Evolutionary conservation across 1,284 basidiomycete genomes (phyloP).

Genomic region (Grifola frondosa): DNA sequence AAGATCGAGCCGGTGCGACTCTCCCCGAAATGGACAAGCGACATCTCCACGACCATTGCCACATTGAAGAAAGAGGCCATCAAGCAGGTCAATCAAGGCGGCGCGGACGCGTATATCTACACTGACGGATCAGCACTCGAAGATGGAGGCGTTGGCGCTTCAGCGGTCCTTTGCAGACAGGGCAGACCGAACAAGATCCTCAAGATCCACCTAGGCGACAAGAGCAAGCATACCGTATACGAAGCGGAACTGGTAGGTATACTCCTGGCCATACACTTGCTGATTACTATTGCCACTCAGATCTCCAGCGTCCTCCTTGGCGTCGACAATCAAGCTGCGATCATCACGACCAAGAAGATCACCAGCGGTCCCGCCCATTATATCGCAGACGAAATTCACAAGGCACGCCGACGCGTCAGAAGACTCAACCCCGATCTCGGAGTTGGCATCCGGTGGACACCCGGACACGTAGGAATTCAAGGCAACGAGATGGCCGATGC

Average conservation of each 20-base stretch:
- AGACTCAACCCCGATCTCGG: too few relatives aligned
- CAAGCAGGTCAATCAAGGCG: neutral
- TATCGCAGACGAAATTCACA: too few relatives aligned
- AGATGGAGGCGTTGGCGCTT: neutral
- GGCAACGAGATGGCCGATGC: conserved; percentile 3
- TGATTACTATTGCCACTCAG: too few relatives aligned
- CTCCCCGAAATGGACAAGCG: neutral
- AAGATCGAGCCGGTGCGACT: conserved; percentile 1
- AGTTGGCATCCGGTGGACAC: conserved; percentile 3
- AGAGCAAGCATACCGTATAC: neutral
- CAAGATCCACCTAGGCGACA: neutral
- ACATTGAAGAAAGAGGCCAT: neutral
- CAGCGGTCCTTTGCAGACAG: neutral
- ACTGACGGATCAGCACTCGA: conserved; percentile 4
- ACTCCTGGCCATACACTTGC: conserved; percentile 1
- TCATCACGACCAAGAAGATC: too few relatives aligned
- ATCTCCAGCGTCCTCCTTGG: too few relatives aligned
- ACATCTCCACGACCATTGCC: neutral
- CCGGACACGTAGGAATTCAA: neutral
- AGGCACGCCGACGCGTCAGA: too few relatives aligned
- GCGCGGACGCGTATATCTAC: neutral
- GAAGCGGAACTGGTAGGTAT: conserved; percentile 5
- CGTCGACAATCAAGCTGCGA: too few relatives aligned
- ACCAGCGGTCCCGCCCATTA: too few relatives aligned
- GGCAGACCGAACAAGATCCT: neutral